Evolutionary conservation across 352 stramenopile species (phyloP).

Genomic region (Globisporangium canariense): DNA sequence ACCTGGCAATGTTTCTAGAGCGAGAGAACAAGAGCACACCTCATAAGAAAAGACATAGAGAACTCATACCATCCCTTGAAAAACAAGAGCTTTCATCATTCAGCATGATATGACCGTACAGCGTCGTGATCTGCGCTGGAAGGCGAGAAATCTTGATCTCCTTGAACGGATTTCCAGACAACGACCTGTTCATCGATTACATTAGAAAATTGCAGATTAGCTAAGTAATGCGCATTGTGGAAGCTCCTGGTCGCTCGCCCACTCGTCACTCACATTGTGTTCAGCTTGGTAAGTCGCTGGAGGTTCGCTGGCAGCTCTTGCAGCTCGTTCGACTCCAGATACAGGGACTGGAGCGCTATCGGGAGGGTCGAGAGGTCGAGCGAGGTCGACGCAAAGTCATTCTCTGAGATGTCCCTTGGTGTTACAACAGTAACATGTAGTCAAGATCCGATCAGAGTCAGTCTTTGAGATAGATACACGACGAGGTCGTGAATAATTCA

Average conservation of each 20-base stretch:
- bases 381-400: not conserved
- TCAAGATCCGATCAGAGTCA: too few species aligned
- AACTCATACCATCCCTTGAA: too few species aligned
- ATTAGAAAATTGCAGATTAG: too few species aligned
- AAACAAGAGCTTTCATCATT: too few species aligned
- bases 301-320: slow-evolving; percentile 8
- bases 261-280: not conserved
- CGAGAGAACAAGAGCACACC: not conserved
- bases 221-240: too few species aligned
- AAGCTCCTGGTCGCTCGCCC: too few species aligned
- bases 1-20: not conserved
- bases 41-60: too few species aligned
- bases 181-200: not conserved
- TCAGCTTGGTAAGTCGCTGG: not conserved
- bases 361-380: not conserved
- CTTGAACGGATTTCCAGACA: slow-evolving; percentile 1
- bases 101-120: not conserved
- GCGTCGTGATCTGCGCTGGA: not conserved
- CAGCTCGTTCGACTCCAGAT: slow-evolving; percentile 1
- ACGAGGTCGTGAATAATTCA: not conserved
- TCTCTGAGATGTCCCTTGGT: slow-evolving; percentile 2
- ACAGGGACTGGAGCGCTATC: not conserved
- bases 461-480: too few species aligned
- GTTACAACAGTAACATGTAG: not conserved
- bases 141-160: not conserved